Conservation (phyloP, 176 grass and related monocot species). For the Hsuehochloa calcarea region DNA sequence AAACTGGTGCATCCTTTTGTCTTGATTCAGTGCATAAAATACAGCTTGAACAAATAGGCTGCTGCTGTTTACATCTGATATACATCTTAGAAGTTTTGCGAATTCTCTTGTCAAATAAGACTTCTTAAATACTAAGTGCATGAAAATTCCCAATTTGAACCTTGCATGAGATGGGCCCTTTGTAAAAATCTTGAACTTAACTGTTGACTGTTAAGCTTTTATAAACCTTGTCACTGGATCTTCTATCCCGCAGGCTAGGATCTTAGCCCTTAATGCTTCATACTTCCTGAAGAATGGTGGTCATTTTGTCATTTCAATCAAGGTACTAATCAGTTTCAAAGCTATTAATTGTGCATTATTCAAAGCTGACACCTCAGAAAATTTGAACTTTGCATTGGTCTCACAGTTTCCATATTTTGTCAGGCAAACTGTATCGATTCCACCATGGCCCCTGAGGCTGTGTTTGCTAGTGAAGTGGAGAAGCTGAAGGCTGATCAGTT, state of each 20-base stretch:
- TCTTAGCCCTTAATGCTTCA: constrained; percentile 78
- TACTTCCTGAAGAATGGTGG: constrained; percentile 92
- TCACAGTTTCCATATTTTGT: background rate
- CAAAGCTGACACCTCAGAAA: background rate
- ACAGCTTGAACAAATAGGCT: background rate
- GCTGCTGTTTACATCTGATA: background rate
- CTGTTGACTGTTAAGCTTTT: background rate
- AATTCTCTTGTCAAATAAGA: background rate
- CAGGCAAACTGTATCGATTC: constrained; percentile 90
- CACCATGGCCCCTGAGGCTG: constrained; percentile 63
- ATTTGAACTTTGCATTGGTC: background rate
- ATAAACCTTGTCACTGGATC: background rate
- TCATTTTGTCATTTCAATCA: constrained; percentile 93
- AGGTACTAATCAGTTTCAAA: constrained; percentile 33
- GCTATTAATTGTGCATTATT: background rate
- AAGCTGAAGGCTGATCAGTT: constrained; percentile 88
- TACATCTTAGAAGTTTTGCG: background rate
- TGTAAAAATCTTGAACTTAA: background rate
- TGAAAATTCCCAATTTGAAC: background rate
- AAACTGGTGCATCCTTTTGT: background rate
- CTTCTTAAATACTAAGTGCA: background rate
- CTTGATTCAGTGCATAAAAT: too few relatives aligned
- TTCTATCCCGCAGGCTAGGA: constrained; percentile 69
- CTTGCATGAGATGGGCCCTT: background rate
- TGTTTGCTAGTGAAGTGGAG: constrained; percentile 77